Evolutionary conservation across 1,139 yeast genomes (phyloP), one percentile per base, ranked within the genome.

Genomic region (Diutina sp.): DNA sequence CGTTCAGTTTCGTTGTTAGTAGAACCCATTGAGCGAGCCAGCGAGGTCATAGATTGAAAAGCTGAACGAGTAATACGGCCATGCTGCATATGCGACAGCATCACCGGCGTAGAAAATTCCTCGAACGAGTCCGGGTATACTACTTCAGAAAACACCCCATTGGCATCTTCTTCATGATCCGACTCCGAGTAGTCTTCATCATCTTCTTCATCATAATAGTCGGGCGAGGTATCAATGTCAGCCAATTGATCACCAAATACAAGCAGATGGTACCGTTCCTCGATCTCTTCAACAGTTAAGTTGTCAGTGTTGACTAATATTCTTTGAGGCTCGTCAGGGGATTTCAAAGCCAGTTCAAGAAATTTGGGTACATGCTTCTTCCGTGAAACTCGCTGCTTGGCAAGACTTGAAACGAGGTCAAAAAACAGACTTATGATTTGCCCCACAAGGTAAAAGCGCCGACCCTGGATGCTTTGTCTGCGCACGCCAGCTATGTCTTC

Each of bases 201-300:
- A 18, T 12, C 16, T 4, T 53, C n/a, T 6, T 35, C 56, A 3
- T 55, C 58, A 12, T 57, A 59, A 57, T 71, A 80, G 60, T 80
- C 83, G 1, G 61, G 71, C 0, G 85, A 80, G 32, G 67, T 65
- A 61, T 83, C 87, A 8, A 68, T 63, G 14, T 80, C 84, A 0
- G 79, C 69, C 28, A 80, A 61, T 8, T 70, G 67, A 1, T 61
- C 63, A 3, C 70, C 71, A 35, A 65, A 65, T 5, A 71, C 60
- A 3, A 70, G 55, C n/a, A 64, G 60, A 5, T 63, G 65, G 56
- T 72, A 73, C 9, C 65, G 58, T 2, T 56, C 56, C 1, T 60
- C 59, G 12, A 71, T 35, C 47, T 65, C 65, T 1, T 70, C 71
- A 2, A 65, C 68, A 12, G 69, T 62, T 11, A 66, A 59, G 18